A percentile compares a stretch with the other conserved stretches of the same genome.
Evolutionary conservation across 345 rosid genomes (phyloP).

Genomic region (Syzygium jambos): DNA sequence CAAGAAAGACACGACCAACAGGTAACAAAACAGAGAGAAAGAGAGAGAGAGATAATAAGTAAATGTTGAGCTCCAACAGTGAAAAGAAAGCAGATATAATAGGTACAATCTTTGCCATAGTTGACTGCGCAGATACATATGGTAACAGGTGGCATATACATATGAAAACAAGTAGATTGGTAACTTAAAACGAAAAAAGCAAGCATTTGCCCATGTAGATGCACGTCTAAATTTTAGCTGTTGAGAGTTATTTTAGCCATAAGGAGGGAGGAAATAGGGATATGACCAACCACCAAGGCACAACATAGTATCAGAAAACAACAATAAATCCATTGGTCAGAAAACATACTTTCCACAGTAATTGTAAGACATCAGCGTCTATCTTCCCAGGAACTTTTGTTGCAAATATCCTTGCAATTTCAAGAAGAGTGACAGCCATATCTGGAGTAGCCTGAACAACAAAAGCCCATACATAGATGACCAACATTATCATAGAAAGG

Average conservation of each 20-base stretch:
- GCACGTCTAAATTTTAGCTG: neutral
- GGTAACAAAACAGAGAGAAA: neutral
- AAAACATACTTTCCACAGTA: conserved; percentile 82
- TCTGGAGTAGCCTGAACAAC: conserved; percentile 82
- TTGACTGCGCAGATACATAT: neutral
- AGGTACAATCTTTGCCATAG: neutral
- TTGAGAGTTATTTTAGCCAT: neutral
- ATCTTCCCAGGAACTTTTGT: conserved; percentile 99
- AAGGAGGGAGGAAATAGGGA: neutral
- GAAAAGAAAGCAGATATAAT: neutral
- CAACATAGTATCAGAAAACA: neutral
- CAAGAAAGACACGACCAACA: neutral
- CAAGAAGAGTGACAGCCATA: conserved; percentile 99
- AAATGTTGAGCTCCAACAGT: neutral
- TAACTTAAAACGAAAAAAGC: neutral
- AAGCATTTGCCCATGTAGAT: neutral
- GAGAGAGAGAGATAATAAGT: neutral
- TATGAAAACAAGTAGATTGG: neutral
- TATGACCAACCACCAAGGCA: neutral
- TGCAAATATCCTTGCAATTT: conserved; percentile 98
- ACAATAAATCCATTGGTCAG: neutral
- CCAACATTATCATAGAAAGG: neutral
- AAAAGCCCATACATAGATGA: neutral
- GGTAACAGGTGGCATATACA: neutral
- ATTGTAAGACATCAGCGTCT: conserved; percentile 94